Conservation (phyloP, 2,329 filamentous ascomycete species). For the Epichloe gansuensis region DNA sequence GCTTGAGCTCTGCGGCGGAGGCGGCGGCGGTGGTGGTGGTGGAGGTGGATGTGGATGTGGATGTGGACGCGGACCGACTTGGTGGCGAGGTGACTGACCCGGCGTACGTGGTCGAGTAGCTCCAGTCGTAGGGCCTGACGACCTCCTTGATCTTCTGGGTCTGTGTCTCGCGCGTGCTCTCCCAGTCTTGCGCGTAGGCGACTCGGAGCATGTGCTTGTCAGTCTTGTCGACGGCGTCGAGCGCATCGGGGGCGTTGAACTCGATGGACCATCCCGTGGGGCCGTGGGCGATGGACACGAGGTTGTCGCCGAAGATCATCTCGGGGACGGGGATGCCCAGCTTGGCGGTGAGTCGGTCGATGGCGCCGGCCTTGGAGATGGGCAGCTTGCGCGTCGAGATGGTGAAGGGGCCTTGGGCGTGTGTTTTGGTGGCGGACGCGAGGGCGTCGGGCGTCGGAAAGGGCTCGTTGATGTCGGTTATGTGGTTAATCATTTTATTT, state of each 20-base stretch:
- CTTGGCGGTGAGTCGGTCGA: slow-evolving; percentile 67
- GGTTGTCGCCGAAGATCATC: slow-evolving; percentile 99
- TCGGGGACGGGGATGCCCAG: slow-evolving; percentile 84
- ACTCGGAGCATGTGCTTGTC: slow-evolving; percentile 84
- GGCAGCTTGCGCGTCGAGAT: slow-evolving; percentile 81
- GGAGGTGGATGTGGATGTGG: no score
- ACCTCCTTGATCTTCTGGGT: slow-evolving; percentile 84
- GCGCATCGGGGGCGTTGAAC: slow-evolving; percentile 77
- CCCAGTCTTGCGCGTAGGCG: slow-evolving; percentile 82
- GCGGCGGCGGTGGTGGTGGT: not conserved
- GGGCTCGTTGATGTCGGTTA: slow-evolving; percentile 33
- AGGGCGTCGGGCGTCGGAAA: slow-evolving; percentile 39
- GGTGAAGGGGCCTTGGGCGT: slow-evolving; percentile 53
- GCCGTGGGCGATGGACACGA: slow-evolving; percentile 61
- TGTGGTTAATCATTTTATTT: slow-evolving; percentile 24
- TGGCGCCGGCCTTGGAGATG: slow-evolving; percentile 83
- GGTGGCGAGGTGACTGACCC: slow-evolving; percentile 40
- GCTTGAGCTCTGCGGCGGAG: slow-evolving; percentile 16
- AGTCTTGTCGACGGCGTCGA: slow-evolving; percentile 90
- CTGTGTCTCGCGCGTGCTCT: slow-evolving; percentile 53
- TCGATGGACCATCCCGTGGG: slow-evolving; percentile 62
- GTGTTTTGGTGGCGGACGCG: slow-evolving; percentile 39
- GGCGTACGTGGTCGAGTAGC: slow-evolving; percentile 78
- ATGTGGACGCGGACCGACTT: no score
- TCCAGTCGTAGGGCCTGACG: slow-evolving; percentile 96